These are phyloP conservation scores for Penicillium riverlandense DNA, from an alignment of 495 filamentous ascomycete species.

Conservation along the genomic window DNA sequence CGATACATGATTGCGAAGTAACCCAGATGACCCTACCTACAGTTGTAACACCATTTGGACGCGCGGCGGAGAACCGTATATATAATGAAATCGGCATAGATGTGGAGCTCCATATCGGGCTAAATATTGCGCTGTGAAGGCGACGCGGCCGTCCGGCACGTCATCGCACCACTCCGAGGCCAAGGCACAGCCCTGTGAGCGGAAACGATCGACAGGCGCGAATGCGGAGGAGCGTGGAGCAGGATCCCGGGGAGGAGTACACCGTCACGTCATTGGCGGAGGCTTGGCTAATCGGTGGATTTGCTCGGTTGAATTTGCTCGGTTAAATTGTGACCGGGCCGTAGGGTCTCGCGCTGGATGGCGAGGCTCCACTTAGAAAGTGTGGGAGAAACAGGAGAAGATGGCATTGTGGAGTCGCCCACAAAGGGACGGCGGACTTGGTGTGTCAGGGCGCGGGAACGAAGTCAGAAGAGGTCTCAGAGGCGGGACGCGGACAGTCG, in stretches of 20 bases:
- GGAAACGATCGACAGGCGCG: slow-evolving; percentile 13
- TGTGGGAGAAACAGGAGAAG: too few species aligned
- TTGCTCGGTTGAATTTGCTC: neutral
- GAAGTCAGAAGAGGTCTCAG: too few species aligned
- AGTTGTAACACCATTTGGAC: neutral
- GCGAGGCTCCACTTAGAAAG: too few species aligned
- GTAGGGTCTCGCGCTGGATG: too few species aligned
- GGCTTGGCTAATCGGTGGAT: slow-evolving; percentile 11
- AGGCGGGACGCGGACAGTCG: too few species aligned
- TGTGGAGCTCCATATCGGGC: neutral
- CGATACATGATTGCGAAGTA: slow-evolving; percentile 26
- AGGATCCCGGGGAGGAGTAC: slow-evolving; percentile 12
- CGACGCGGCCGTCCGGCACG: neutral
- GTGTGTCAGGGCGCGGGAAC: too few species aligned
- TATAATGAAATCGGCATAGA: neutral
- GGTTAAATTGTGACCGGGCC: too few species aligned
- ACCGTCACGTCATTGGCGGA: slow-evolving; percentile 13
- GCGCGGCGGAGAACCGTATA: slow-evolving; percentile 9
- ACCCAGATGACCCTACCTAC: neutral
- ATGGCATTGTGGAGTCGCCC: too few species aligned
- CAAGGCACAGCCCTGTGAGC: slow-evolving; percentile 1
- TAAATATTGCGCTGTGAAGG: neutral
- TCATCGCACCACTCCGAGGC: slow-evolving; percentile 6
- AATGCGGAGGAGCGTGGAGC: slow-evolving; percentile 17
- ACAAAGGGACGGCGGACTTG: too few species aligned